Base-by-base conservation (phyloP, 495 filamentous ascomycete species). In the Xylaria bambusicola region DNA sequence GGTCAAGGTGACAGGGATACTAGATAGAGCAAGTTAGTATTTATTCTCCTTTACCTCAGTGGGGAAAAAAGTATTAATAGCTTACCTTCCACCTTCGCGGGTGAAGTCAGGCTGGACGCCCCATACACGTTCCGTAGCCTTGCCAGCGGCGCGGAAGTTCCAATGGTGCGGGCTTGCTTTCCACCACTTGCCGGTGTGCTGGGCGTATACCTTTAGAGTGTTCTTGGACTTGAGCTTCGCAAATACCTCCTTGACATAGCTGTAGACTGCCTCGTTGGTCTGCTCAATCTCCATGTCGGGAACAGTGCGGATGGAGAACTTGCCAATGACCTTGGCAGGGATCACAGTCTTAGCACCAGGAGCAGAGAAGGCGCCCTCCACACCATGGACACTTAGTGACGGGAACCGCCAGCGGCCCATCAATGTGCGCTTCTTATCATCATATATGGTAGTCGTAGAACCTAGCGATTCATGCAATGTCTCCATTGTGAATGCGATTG, bases 281-380 rank as follows among this genome's bases (percentile, higher is more conserved):
- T 89, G 83, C 24, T 90, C 84, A 65, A 88, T 91, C 62, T 97
- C 88, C 95, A 99, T 99, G 77, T 99, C 85, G 26, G 94, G 94
- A 24, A 99, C 94, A 42, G 93, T 97, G 50, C 94, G 85, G 73
- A 99, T 96, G 23, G 90, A 95, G 79, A 99, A 99, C 76, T 99
- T 99, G 68, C 95, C 94, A 60, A 87, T 87, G 38, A 98, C 95
- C 77, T 96, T 97, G 60, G 94, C 93, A 0, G 94, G 94, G 58
- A 99, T 99, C 67, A 99, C 94, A 0, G 94, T 99, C 83, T 99
- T 99, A 15, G 93, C 95, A 17, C 94, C 94, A 9, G 91, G 85
- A 4, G 87, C 88, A 18, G 91, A 96, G 80, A 96, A 99, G 62
- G 91, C 94, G 24, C 94, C 94, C 75, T 99, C 94, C 66, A 99